phyloP scores from a whole-genome alignment of 2,329 filamentous ascomycete species.

The Trichoderma oligosporum region DNA sequence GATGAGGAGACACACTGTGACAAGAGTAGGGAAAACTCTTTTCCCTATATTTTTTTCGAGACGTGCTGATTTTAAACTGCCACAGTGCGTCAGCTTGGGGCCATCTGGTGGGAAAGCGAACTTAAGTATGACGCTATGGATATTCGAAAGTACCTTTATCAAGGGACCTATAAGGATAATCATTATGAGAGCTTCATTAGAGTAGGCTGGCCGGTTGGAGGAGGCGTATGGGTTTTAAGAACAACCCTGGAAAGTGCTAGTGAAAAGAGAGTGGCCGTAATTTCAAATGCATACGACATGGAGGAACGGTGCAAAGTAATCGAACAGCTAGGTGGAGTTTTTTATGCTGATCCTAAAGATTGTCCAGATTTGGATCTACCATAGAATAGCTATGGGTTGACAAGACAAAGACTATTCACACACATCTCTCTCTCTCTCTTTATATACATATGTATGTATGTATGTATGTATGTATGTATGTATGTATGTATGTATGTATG shows the following conservation, averaged over 20 bases:
- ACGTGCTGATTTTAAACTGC: background rate
- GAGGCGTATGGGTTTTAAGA: constrained; percentile 4
- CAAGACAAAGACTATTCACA: no score
- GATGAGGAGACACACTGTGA: constrained; percentile 5
- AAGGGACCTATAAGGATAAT: no score
- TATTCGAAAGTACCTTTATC: no score
- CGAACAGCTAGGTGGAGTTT: background rate
- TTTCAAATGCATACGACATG: background rate
- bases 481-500: no score
- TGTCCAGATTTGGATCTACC: background rate
- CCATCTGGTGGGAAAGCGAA: background rate
- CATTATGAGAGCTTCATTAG: background rate
- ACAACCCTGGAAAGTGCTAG: background rate
- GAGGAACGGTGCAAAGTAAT: background rate
- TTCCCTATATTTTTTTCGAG: no score
- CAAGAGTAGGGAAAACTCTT: constrained; percentile 1
- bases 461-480: no score
- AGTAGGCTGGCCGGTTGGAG: background rate
- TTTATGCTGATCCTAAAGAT: background rate
- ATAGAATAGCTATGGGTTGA: no score
- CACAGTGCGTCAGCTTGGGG: constrained; percentile 1
- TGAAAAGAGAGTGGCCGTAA: background rate
- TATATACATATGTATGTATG: no score
- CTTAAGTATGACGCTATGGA: no score
- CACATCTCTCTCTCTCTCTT: no score